Percentiles rank a stretch among this genome's conserved stretches.
Evolutionary conservation across 805 yeast genomes (phyloP).

Genomic region (Starmerella vaccinii): DNA sequence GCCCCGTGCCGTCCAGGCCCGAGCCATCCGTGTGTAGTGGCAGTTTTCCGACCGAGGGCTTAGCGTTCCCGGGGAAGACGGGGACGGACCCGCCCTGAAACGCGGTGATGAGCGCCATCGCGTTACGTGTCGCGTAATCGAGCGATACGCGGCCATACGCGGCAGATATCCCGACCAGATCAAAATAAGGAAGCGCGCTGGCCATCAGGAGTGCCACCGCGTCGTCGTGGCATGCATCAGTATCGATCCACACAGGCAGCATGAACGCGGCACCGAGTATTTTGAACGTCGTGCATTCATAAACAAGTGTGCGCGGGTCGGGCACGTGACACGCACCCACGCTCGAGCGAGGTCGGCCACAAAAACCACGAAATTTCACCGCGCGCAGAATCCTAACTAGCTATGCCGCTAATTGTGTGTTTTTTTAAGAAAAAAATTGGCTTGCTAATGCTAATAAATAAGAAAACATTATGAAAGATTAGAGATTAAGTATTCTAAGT

Average conservation of each 20-base stretch:
- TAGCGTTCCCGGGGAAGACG: constrained; percentile 55
- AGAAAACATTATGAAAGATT: too few relatives aligned
- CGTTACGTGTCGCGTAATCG: constrained; percentile 55
- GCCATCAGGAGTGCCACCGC: constrained; percentile 63
- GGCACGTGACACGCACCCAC: neutral
- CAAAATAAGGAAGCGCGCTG: constrained; percentile 46
- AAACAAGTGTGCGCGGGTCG: neutral
- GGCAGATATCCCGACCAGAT: constrained; percentile 60
- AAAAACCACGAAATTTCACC: too few relatives aligned
- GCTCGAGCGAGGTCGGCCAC: too few relatives aligned
- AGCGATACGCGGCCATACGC: constrained; percentile 64
- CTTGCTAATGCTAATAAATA: too few relatives aligned
- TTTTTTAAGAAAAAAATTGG: too few relatives aligned
- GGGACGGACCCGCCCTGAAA: constrained; percentile 41
- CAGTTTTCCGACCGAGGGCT: constrained; percentile 40
- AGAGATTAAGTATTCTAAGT: too few relatives aligned
- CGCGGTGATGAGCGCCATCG: constrained; percentile 56
- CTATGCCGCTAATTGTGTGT: too few relatives aligned
- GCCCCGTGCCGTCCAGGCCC: constrained; percentile 66
- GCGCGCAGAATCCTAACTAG: too few relatives aligned
- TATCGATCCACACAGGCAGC: constrained; percentile 77
- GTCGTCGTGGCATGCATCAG: constrained; percentile 91
- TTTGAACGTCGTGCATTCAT: neutral
- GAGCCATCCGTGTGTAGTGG: constrained; percentile 63
- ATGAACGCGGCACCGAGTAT: constrained; percentile 6